Evolutionary conservation across 441 rosid species (phyloP), one percentile per base, ranked within the genome.

Genomic region (Adansonia madagascariensis): DNA sequence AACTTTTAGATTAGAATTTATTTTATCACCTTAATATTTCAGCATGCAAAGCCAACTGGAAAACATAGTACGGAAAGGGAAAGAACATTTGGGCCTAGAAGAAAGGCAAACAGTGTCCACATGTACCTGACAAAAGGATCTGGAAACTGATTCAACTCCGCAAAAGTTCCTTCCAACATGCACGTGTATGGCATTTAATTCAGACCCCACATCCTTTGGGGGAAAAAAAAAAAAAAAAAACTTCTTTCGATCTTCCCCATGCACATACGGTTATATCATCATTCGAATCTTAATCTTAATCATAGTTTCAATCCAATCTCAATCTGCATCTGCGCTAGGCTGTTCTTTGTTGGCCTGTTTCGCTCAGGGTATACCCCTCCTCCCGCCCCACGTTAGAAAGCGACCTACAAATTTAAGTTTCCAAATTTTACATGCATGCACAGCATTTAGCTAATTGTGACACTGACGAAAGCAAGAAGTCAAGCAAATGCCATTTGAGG

Each of bases 141-240:
- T 11, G 3, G 41, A 61, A 61, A 1, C 47, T 39, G 49, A 15
- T n/a, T 39, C 47, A 14, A 64, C 20, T n/a, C 47, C 47, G 31
- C 22, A 39, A 11, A 59, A 10, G 4, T 14, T 60, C 39, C n/a
- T 14, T 63, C 20, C 81, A n/a, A 74, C 63, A 15, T 81, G 89
- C 90, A 87, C 89, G 89, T 89, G 89, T 76, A 81, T 53, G 17
- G 79, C 79, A 78, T 81, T 89, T 52, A 82, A 80, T 61, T 57
- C 72, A 31, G 78, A 74, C 62, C 44, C 43, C 47, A 18, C 8
- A 10, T 24, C 43, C 47, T 14, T 10, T 10, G 11, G 0, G 61
- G 61, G 1, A 27, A 27, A 27, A 27, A 27, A 27, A 27, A 27
- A 27, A 27, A 27, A 27, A 27, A 27, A 27, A 7, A 72, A 44